Evolutionary conservation across 164 flowering plant genomes (phyloP), one percentile per base, ranked within the genome.

Genomic region (Cinnamomum chago): DNA sequence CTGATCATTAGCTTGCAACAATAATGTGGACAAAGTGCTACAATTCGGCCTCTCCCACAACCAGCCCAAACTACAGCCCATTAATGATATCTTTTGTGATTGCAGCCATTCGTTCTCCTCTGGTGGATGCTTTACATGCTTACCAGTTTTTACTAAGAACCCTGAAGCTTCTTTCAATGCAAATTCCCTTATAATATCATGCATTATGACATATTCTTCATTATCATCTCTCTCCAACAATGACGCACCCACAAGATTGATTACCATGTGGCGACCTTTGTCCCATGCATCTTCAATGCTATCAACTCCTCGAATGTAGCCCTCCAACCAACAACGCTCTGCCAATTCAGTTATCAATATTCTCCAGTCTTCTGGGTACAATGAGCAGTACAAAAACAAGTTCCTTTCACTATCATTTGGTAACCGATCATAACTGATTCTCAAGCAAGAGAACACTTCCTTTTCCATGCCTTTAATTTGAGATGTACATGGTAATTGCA

Each of bases 171-270:
- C 62, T 65, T 20, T 62, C 65, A 58, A 55, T 15, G 73, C 85
- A 82, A 83, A 79, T 5, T 81, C 85, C 70, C 86, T 80, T 15
- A 85, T 14, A 62, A 80, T 22, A 62, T 81, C 82, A 77, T 85
- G 88, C 83, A 85, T 80, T 68, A 74, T 85, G 11, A 83, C 83
- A 35, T 68, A 50, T 18, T 47, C 62, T 1, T 15, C n/a, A 50
- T 33, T 30, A 0, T 30, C 27, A 20, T 0, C 0, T 3, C 11
- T 55, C 65, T 79, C 82, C 24, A 81, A 65, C 28, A 81, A 23
- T 5, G 77, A 76, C 5, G 52, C 79, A 64, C 60, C 47, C 24
- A 58, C 52, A 13, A 81, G 78, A 47, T 75, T 68, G 10, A 75
- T 76, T 50, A 84, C 18, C 24, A 80, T 76, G 1, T 71, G n/a